Conservation (phyloP, 441 rosid species). For the Adansonia rubrostipa region DNA sequence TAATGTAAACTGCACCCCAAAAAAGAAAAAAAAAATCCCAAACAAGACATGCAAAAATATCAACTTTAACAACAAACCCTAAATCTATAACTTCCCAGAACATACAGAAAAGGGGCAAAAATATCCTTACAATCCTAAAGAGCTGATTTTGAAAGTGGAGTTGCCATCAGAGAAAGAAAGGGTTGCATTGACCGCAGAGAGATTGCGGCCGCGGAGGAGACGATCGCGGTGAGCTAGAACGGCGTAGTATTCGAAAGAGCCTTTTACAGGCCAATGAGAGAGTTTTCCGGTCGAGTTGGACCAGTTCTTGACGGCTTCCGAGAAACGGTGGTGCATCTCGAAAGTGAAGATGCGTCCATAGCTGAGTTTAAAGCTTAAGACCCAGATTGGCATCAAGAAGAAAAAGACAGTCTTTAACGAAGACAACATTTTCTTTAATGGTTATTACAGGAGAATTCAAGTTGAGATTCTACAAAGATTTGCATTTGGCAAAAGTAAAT, state of each 20-base stretch:
- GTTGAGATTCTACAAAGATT: slow-evolving; percentile 10
- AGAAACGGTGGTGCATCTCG: slow-evolving; percentile 82
- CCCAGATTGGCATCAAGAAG: slow-evolving; percentile 26
- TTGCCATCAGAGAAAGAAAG: slow-evolving; percentile 75
- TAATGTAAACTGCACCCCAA: slow-evolving; percentile 67
- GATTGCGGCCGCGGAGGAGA: slow-evolving; percentile 59
- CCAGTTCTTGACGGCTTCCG: slow-evolving; percentile 64
- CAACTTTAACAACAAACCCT: slow-evolving; percentile 17
- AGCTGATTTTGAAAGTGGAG: slow-evolving; percentile 67
- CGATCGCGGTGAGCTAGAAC: slow-evolving; percentile 67
- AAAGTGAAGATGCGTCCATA: slow-evolving; percentile 74
- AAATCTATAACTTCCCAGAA: slow-evolving; percentile 16
- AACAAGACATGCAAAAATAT: slow-evolving; percentile 1
- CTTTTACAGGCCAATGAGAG: slow-evolving; percentile 59
- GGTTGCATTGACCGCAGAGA: slow-evolving; percentile 43
- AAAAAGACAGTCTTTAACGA: slow-evolving; percentile 35
- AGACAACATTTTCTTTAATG: slow-evolving; percentile 34
- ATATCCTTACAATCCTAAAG: slow-evolving; percentile 74
- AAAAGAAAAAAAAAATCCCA: slow-evolving; percentile 1
- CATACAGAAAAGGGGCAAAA: slow-evolving; percentile 8
- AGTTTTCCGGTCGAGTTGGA: slow-evolving; percentile 41
- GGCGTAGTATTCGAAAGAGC: slow-evolving; percentile 70
- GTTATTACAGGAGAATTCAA: background rate
- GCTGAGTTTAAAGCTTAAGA: slow-evolving; percentile 36
- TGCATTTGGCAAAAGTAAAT: slow-evolving; percentile 15